Percentiles rank a stretch among this genome's conserved stretches.
These are phyloP conservation scores for Tulasnella sp. DNA, from an alignment of 768 basidiomycete genomes.

Conservation along the genomic window DNA sequence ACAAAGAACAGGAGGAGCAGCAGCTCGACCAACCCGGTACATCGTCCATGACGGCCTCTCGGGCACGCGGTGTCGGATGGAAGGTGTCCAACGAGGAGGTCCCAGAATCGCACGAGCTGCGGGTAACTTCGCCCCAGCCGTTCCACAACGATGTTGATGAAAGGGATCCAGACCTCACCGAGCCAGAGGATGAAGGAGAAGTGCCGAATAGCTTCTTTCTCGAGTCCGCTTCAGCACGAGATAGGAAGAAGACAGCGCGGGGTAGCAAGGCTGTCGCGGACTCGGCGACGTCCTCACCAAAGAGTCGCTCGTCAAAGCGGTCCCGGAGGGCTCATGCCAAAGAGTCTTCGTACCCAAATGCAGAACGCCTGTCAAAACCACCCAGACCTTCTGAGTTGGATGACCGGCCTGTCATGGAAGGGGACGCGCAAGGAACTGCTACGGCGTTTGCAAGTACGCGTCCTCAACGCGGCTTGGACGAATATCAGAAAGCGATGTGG, in stretches of 20 bases:
- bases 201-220: conserved; percentile 81
- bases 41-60: not conserved
- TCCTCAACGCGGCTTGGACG: conserved; percentile 47
- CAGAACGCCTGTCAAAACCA: conserved; percentile 37
- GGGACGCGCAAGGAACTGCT: not conserved
- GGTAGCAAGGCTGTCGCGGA: not conserved
- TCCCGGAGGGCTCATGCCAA: not conserved
- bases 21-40: not conserved
- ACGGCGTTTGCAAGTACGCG: conserved; percentile 3
- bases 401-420: conserved; percentile 14
- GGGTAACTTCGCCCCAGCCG: not conserved
- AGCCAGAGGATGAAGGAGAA: conserved; percentile 55
- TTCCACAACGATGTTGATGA: conserved; percentile 1
- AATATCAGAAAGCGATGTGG: conserved; percentile 89
- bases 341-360: conserved; percentile 23
- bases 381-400: conserved; percentile 57
- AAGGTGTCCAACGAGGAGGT: not conserved
- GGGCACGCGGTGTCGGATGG: not conserved
- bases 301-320: not conserved
- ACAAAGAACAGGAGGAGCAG: conserved; percentile 30
- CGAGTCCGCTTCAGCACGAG: conserved; percentile 29
- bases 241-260: conserved; percentile 6
- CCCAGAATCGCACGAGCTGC: not conserved
- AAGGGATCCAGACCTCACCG: not conserved
- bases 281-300: not conserved